Percentiles rank a stretch among this genome's conserved stretches.
These are phyloP conservation scores for Ustilago hordei DNA, from an alignment of 1,284 basidiomycete genomes.

Conservation along the genomic window DNA sequence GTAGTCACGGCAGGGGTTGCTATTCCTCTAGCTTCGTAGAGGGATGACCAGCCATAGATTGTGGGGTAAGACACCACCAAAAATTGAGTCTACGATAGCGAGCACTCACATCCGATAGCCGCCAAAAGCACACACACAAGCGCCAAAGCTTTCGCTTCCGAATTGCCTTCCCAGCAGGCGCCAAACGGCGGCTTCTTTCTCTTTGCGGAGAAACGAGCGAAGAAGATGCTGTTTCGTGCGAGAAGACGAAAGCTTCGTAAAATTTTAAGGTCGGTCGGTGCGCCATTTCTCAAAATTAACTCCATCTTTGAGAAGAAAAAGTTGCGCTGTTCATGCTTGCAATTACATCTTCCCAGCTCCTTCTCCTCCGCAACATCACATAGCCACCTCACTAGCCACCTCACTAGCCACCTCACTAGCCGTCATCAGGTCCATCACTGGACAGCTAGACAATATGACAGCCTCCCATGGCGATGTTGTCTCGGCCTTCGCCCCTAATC, in stretches of 20 bases:
- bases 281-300: slow-evolving; percentile 8
- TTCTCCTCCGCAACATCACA: not conserved
- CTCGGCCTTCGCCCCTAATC: slow-evolving; percentile 48
- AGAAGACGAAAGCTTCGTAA: slow-evolving; percentile 15
- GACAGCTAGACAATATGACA: slow-evolving; percentile 20
- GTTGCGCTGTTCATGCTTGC: not conserved
- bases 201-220: not conserved
- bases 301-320: slow-evolving; percentile 19
- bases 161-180: slow-evolving; percentile 17
- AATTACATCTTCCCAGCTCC: slow-evolving; percentile 1
- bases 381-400: not conserved
- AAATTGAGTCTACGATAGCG: slow-evolving; percentile 17
- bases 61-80: slow-evolving; percentile 23
- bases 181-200: not conserved
- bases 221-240: slow-evolving; percentile 4
- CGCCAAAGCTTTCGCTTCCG: slow-evolving; percentile 31
- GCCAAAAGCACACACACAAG: slow-evolving; percentile 11
- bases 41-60: not conserved
- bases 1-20: slow-evolving; percentile 1
- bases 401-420: not conserved
- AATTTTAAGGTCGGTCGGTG: slow-evolving; percentile 27
- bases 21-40: not conserved
- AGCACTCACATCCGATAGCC: slow-evolving; percentile 32
- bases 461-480: slow-evolving; percentile 25
- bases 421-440: not conserved